Evolutionary conservation across 2,329 filamentous ascomycete genomes (phyloP).

Genomic region (Hypocrella siamensis): DNA sequence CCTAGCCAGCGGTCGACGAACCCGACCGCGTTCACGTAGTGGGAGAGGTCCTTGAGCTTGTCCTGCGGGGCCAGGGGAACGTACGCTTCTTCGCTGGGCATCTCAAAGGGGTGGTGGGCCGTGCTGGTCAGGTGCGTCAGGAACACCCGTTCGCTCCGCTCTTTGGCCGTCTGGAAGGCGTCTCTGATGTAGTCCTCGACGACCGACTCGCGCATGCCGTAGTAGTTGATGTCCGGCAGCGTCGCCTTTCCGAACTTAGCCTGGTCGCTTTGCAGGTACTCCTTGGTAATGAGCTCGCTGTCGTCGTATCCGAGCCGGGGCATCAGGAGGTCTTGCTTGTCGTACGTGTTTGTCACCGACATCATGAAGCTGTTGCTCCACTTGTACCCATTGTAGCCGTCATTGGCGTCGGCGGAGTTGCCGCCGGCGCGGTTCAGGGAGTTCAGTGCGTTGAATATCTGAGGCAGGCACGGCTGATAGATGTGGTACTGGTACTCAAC

Average conservation of each 20-base stretch:
- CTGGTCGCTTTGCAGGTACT: conserved; percentile 13
- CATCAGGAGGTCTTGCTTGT: conserved; percentile 17
- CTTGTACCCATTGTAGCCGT: conserved; percentile 10
- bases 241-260: conserved; percentile 15
- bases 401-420: conserved; percentile 1
- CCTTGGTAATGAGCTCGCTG: conserved; percentile 11
- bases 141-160: conserved; percentile 16
- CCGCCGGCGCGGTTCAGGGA: conserved; percentile 6
- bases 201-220: conserved; percentile 15
- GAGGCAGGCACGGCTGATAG: conserved; percentile 29
- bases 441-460: conserved; percentile 17
- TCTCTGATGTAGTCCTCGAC: conserved; percentile 18
- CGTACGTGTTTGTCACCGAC: conserved; percentile 16
- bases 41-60: conserved; percentile 14
- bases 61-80: conserved; percentile 10
- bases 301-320: conserved; percentile 13
- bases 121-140: conserved; percentile 20
- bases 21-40: conserved; percentile 16
- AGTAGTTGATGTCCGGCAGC: conserved; percentile 18
- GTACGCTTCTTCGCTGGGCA: conserved; percentile 14
- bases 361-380: conserved; percentile 19
- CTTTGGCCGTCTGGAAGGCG: conserved; percentile 12
- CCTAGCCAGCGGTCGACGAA: conserved; percentile 18
- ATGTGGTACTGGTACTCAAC: conserved; percentile 24
- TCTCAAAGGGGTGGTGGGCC: conserved; percentile 17